phyloP scores from a whole-genome alignment of 179 eudicot species.

The Drosera spatulata region DNA sequence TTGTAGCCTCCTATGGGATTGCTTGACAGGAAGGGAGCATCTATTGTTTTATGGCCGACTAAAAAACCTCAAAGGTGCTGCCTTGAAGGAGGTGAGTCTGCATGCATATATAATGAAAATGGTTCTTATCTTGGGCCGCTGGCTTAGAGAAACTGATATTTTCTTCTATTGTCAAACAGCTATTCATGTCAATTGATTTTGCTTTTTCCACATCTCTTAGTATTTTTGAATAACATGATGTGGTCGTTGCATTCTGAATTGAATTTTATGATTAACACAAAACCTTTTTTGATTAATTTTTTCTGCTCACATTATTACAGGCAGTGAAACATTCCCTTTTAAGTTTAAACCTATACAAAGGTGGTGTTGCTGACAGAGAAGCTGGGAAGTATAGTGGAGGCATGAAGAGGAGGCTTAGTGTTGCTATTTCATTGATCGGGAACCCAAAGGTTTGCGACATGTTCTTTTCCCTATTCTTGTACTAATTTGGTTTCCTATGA shows the following conservation, averaged over 20 bases:
- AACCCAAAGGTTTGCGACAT: constrained; percentile 60
- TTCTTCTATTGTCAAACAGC: no score
- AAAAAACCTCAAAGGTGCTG: constrained; percentile 75
- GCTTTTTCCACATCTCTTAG: no score
- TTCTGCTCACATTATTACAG: constrained; percentile 20
- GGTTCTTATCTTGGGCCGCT: no score
- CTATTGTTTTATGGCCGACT: constrained; percentile 90
- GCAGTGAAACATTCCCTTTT: constrained; percentile 85
- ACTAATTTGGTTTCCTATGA: background rate
- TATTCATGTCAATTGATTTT: no score
- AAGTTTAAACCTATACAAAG: constrained; percentile 64
- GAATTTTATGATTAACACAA: no score
- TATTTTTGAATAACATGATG: no score
- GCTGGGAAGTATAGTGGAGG: constrained; percentile 89
- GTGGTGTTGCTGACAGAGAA: constrained; percentile 82
- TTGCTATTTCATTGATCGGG: constrained; percentile 88
- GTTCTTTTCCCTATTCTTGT: background rate
- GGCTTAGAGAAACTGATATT: no score
- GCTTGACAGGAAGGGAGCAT: constrained; percentile 83
- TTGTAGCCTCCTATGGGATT: constrained; percentile 82
- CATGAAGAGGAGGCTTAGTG: constrained; percentile 98
- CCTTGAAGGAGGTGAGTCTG: constrained; percentile 48
- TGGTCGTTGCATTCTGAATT: no score
- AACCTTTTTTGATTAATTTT: no score
- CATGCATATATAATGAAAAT: no score